phyloP scores from a whole-genome alignment of 2,329 filamentous ascomycete genomes.

The Drechslerella dactyloides region DNA sequence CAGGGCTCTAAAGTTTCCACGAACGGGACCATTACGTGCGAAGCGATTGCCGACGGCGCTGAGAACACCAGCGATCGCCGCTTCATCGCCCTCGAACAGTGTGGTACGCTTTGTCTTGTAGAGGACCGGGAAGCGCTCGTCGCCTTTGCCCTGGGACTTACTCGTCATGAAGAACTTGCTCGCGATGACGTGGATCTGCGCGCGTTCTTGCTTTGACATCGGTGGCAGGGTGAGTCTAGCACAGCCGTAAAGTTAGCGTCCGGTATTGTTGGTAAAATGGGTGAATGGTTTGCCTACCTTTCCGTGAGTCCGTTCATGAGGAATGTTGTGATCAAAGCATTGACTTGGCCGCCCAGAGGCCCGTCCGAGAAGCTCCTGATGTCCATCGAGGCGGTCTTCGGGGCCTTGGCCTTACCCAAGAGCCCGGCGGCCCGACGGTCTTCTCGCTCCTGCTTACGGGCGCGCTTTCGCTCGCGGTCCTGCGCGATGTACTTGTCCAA shows the following conservation, averaged over 20 bases:
- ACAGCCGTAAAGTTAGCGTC: conserved; percentile 2
- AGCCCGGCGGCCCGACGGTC: conserved; percentile 70
- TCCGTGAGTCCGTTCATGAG: conserved; percentile 66
- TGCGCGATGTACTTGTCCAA: conserved; percentile 69
- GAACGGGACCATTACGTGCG: conserved; percentile 61
- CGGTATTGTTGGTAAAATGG: not conserved
- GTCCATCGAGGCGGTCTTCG: conserved; percentile 62
- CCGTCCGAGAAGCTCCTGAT: conserved; percentile 76
- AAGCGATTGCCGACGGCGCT: conserved; percentile 64
- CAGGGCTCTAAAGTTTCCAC: conserved; percentile 50
- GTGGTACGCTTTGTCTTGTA: conserved; percentile 74
- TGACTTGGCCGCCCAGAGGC: conserved; percentile 70
- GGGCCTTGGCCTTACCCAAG: conserved; percentile 64
- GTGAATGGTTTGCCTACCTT: conserved; percentile 63
- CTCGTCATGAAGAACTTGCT: conserved; percentile 78
- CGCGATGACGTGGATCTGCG: conserved; percentile 79
- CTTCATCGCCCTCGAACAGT: conserved; percentile 63
- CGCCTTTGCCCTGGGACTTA: conserved; percentile 77
- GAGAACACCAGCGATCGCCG: conserved; percentile 63
- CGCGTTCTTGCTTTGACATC: conserved; percentile 79
- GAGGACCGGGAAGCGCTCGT: conserved; percentile 75
- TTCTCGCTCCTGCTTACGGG: conserved; percentile 73
- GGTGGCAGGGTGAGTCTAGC: conserved; percentile 76
- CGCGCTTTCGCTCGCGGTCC: conserved; percentile 74
- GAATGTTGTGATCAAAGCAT: conserved; percentile 75